Conservation (phyloP, 1,284 basidiomycete species). For the Malassezia sympodialis region DNA sequence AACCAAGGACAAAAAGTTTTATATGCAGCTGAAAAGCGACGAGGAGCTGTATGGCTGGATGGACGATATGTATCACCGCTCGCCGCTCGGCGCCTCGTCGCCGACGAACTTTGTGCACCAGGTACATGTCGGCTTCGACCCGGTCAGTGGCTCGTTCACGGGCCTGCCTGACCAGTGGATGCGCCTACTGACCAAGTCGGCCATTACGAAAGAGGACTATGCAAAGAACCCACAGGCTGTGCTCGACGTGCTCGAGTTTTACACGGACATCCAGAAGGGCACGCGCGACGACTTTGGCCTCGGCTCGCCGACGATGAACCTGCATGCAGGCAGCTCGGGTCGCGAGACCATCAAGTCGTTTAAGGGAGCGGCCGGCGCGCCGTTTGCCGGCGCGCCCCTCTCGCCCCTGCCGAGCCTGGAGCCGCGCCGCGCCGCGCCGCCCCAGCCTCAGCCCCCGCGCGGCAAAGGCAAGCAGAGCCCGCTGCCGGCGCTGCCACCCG, state of each 20-base stretch:
- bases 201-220: slow-evolving; percentile 95
- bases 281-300: slow-evolving; percentile 61
- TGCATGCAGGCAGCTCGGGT: slow-evolving; percentile 33
- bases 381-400: neutral
- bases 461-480: slow-evolving; percentile 72
- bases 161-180: slow-evolving; percentile 96
- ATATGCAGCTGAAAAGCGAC: slow-evolving; percentile 77
- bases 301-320: slow-evolving; percentile 43
- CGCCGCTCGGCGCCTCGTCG: slow-evolving; percentile 77
- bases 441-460: slow-evolving; percentile 52
- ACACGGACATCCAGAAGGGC: slow-evolving; percentile 92
- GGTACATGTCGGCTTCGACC: slow-evolving; percentile 95
- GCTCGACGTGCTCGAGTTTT: slow-evolving; percentile 92
- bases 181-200: slow-evolving; percentile 84
- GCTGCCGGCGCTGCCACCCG: slow-evolving; percentile 50
- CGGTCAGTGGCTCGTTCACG: slow-evolving; percentile 82
- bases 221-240: slow-evolving; percentile 94
- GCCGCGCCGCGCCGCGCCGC: slow-evolving; percentile 6
- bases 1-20: slow-evolving; percentile 66
- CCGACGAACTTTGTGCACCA: slow-evolving; percentile 97
- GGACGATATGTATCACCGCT: slow-evolving; percentile 86
- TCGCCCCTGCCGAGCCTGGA: neutral
- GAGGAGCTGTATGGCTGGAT: slow-evolving; percentile 93
- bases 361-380: slow-evolving; percentile 15
- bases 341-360: slow-evolving; percentile 12